Evolutionary conservation across 1,139 yeast species (phyloP), one percentile per base, ranked within the genome.

Genomic region (Barnettozyma hawaiiensis): DNA sequence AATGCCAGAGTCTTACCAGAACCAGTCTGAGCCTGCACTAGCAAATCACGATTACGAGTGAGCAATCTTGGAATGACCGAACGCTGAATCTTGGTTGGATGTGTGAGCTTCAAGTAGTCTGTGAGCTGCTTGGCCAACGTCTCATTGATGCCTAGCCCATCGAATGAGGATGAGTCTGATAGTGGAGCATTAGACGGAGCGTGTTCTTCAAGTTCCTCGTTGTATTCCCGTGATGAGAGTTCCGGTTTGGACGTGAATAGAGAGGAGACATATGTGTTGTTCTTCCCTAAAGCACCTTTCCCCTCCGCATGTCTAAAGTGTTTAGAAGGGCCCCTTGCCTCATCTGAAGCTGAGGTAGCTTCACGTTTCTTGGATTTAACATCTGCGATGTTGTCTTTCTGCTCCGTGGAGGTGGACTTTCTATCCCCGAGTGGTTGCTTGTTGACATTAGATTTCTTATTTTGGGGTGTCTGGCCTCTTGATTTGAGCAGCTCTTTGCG

Each of bases 1-100:
- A 86, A 92, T 0, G 97, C 81, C 47, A 90, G 65, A 0, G 97
- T 89, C 61, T 90, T 90, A 62, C 97, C 97, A 0, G 96, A 86
- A 42, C 97, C 97, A 0, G 97, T 90, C 63, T 89, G 97, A 0
- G 97, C 96, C 58, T 86, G 94, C 40, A 89, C 85, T 53, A 90
- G 84, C 45, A 87, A 66, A 63, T 90, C 97, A 26, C 72, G 64
- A 37, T 78, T 74, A 16, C 72, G 65, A 2, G 45, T 60, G 3
- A 81, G 55, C 45, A 92, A 64, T 39, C 73, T 71, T 2, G 97
- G 96, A n/a, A 90, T 69, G 0, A 85, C 94, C 7, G 81, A 67
- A 51, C 86, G 74, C 64, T 92, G 98, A 50, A 92, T 87, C 53
- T 78, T 78, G 0, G 98, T 92, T 2, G 98, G 98, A 18, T 78